A percentile compares a stretch with the other conserved stretches of the same genome.
Evolutionary conservation across 129 eudicot genomes (phyloP).

Genomic region (Centella asiatica): DNA sequence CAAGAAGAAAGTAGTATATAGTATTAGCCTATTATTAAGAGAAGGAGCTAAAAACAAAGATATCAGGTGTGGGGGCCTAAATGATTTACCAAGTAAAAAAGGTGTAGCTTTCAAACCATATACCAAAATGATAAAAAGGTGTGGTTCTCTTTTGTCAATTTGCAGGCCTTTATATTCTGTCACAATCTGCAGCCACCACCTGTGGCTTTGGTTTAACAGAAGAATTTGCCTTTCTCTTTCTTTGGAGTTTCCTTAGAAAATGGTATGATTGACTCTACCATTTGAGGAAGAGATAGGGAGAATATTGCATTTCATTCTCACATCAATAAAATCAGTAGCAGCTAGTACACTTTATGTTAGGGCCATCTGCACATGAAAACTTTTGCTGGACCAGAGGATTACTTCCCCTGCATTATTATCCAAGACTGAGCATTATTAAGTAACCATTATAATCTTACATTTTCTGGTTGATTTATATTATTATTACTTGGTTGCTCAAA

Average conservation of each 20-base stretch:
- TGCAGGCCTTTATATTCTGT: conserved; percentile 16
- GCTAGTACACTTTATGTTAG: conserved; percentile 6
- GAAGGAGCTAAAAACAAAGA: conserved; percentile 41
- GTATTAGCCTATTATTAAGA: conserved; percentile 9
- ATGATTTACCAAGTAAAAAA: conserved; percentile 25
- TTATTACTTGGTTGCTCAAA: too few relatives aligned
- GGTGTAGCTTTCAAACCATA: conserved; percentile 52
- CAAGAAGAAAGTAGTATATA: neutral
- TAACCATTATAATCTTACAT: too few relatives aligned
- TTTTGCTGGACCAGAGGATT: conserved; percentile 3
- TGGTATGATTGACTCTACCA: conserved; percentile 14
- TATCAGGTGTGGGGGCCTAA: conserved; percentile 16
- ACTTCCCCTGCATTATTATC: conserved; percentile 3
- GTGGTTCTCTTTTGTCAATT: conserved; percentile 24
- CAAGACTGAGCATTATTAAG: too few relatives aligned
- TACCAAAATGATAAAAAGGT: neutral
- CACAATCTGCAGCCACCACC: conserved; percentile 7
- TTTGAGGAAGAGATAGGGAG: conserved; percentile 4
- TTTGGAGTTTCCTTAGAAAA: neutral
- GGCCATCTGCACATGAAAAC: conserved; percentile 4
- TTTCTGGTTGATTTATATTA: too few relatives aligned
- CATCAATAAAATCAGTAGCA: neutral
- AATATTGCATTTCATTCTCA: conserved; percentile 11
- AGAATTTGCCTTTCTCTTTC: conserved; percentile 1
- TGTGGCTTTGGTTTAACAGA: conserved; percentile 13